A percentile compares a stretch with the other conserved stretches of the same genome.
Evolutionary conservation across 768 basidiomycete genomes (phyloP).

Genomic region (Boletales sp.): DNA sequence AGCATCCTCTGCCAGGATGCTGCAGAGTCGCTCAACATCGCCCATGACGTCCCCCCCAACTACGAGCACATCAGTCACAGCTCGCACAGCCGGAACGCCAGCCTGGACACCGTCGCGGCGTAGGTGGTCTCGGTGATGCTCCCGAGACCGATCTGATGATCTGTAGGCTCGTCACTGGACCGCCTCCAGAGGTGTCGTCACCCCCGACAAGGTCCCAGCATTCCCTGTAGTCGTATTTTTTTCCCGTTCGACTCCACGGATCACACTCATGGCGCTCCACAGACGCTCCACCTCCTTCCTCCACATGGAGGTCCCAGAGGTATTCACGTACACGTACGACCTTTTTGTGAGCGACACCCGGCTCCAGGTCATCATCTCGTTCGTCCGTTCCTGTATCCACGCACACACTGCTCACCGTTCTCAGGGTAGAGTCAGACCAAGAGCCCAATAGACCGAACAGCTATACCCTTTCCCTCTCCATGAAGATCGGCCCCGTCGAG

Average conservation of each 20-base stretch:
- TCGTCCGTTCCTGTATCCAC: conserved; percentile 16
- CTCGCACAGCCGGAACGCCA: not conserved
- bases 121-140: too few species aligned
- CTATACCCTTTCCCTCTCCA: conserved; percentile 51
- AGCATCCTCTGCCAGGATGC: conserved; percentile 18
- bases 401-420: conserved; percentile 5
- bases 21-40: not conserved
- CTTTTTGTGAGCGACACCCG: conserved; percentile 42
- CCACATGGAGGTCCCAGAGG: conserved; percentile 21
- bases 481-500: conserved; percentile 55
- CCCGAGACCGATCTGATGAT: not conserved
- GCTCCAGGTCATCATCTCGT: conserved; percentile 52
- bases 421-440: conserved; percentile 26
- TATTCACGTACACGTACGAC: conserved; percentile 44
- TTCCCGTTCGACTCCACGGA: not conserved
- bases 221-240: conserved; percentile 5
- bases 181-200: conserved; percentile 6
- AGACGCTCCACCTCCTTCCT: conserved; percentile 21
- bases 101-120: not conserved
- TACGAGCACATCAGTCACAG: conserved; percentile 14
- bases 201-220: not conserved
- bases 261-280: conserved; percentile 6
- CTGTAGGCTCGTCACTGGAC: conserved; percentile 6
- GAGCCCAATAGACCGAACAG: conserved; percentile 25
- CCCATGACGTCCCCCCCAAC: conserved; percentile 17